These are phyloP conservation scores for Termitomyces sp. DNA, from an alignment of 768 basidiomycete species.

Conservation along the genomic window DNA sequence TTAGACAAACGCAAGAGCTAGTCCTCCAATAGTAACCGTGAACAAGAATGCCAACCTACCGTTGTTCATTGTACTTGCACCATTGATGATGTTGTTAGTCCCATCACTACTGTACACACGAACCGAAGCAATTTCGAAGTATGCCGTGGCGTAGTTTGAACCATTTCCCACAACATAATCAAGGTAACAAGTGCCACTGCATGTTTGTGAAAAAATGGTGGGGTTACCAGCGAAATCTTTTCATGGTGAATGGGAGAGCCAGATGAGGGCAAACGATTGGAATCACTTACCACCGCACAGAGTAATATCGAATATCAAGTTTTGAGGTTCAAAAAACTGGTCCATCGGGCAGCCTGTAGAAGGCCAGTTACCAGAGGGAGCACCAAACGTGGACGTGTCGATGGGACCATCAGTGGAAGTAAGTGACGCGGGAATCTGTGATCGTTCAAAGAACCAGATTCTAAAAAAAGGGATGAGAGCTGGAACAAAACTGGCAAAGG, in stretches of 20 bases:
- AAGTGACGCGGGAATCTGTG: slow-evolving; percentile 44
- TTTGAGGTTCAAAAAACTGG: slow-evolving; percentile 57
- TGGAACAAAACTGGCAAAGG: background rate
- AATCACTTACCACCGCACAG: slow-evolving; percentile 51
- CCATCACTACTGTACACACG: slow-evolving; percentile 40
- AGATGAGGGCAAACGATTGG: background rate
- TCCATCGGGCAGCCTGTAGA: slow-evolving; percentile 49
- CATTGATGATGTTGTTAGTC: slow-evolving; percentile 21
- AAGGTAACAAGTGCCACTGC: slow-evolving; percentile 63
- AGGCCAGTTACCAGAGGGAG: slow-evolving; percentile 70
- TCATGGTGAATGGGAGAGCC: background rate
- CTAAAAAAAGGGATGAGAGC: slow-evolving; percentile 24
- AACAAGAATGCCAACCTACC: background rate
- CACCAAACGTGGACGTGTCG: slow-evolving; percentile 56
- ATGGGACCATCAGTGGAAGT: slow-evolving; percentile 47
- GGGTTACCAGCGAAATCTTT: slow-evolving; percentile 49
- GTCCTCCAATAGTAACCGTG: background rate
- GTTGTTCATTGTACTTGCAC: background rate
- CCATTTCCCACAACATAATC: slow-evolving; percentile 66
- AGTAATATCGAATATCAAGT: slow-evolving; percentile 72
- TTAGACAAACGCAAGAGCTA: slow-evolving; percentile 2
- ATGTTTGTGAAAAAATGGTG: slow-evolving; percentile 55
- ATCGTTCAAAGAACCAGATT: slow-evolving; percentile 62
- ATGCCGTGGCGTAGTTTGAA: slow-evolving; percentile 59
- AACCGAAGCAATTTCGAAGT: slow-evolving; percentile 69